Conservation (phyloP, 129 eudicot genomes). For the Scalesia atractyloides region DNA sequence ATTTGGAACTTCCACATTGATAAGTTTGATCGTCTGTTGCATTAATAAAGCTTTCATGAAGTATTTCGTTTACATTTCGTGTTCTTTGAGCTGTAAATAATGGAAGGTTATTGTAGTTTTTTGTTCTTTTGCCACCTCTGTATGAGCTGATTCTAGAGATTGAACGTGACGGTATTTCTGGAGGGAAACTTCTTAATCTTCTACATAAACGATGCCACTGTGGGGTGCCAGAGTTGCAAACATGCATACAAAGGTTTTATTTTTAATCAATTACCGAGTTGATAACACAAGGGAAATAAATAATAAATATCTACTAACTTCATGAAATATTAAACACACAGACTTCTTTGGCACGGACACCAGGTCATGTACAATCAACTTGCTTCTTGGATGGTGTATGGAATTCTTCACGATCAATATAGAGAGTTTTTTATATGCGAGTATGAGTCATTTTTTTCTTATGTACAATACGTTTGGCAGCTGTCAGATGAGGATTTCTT, state of each 20-base stretch:
- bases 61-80: not conserved
- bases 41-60: not conserved
- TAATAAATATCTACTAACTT: not conserved
- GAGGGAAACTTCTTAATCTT: constrained; percentile 92
- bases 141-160: constrained; percentile 89
- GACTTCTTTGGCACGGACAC: constrained; percentile 99
- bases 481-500: constrained; percentile 13
- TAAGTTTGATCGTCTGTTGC: not conserved
- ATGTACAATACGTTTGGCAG: not conserved
- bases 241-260: constrained; percentile 85
- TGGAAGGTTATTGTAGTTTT: constrained; percentile 55
- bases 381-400: constrained; percentile 95
- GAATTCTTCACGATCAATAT: constrained; percentile 87
- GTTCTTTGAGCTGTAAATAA: constrained; percentile 27
- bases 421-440: constrained; percentile 79
- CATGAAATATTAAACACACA: constrained; percentile 20
- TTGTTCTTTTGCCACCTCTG: constrained; percentile 92
- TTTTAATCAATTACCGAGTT: constrained; percentile 19
- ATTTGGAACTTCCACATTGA: not conserved
- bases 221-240: constrained; percentile 96
- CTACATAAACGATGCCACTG: constrained; percentile 93
- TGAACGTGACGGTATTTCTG: constrained; percentile 71
- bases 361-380: constrained; percentile 97
- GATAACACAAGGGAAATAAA: constrained; percentile 2
- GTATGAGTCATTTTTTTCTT: constrained; percentile 1